Percentiles rank a stretch among this genome's conserved stretches.
Conservation (phyloP, 2,329 filamentous ascomycete genomes). For the Coniochaeta ligniaria region DNA sequence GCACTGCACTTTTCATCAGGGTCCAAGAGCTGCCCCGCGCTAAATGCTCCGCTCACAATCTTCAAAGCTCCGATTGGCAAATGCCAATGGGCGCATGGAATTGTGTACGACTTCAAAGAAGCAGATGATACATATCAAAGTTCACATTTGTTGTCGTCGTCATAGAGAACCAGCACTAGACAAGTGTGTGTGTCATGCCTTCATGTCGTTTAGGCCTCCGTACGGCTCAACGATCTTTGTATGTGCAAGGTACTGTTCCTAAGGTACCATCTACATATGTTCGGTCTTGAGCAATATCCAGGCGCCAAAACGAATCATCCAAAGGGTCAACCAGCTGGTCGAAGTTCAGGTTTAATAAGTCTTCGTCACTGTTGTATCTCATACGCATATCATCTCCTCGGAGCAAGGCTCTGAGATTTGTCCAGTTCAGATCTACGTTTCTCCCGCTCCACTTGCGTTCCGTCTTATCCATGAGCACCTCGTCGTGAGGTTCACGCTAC, state of each 20-base stretch:
- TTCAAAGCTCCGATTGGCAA: background rate
- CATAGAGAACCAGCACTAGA: background rate
- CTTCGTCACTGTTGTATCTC: background rate
- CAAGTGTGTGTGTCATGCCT: too few species aligned
- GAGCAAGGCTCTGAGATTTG: background rate
- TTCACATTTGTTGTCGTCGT: too few species aligned
- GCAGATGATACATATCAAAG: background rate
- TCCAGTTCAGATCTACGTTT: background rate
- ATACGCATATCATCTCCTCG: background rate
- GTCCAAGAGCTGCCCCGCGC: background rate
- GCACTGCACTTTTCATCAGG: background rate
- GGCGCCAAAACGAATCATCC: too few species aligned
- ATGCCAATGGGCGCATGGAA: background rate
- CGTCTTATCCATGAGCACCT: too few species aligned
- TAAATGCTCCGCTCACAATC: background rate
- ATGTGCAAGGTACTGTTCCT: too few species aligned
- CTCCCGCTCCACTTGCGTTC: background rate
- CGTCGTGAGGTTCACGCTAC: too few species aligned
- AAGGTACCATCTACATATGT: too few species aligned
- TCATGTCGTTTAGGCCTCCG: too few species aligned
- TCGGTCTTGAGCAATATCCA: too few species aligned
- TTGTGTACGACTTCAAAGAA: background rate
- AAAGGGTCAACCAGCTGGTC: too few species aligned
- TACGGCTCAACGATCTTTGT: too few species aligned
- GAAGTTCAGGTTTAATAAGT: too few species aligned